phyloP scores from a whole-genome alignment of 441 rosid genomes.

The Mallotus repandus region DNA sequence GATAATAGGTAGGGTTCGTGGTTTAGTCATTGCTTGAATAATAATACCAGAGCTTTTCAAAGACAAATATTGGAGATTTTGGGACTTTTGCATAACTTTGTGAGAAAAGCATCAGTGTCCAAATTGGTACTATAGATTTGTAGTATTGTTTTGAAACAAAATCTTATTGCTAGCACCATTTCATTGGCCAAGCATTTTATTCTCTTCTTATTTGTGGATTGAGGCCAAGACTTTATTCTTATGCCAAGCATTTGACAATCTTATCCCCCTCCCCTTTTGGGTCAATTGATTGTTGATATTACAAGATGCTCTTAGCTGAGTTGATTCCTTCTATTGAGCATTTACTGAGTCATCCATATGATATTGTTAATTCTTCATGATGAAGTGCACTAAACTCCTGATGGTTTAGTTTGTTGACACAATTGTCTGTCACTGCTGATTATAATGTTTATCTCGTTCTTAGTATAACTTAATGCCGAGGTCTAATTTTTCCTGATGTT shows the following conservation, averaged over 20 bases:
- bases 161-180: constrained; percentile 8
- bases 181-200: constrained; percentile 8
- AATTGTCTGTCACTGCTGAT: constrained; percentile 1
- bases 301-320: constrained; percentile 26
- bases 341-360: constrained; percentile 27
- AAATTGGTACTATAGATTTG: not conserved
- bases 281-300: constrained; percentile 14
- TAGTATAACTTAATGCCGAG: constrained; percentile 4
- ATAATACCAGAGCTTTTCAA: constrained; percentile 20
- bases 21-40: constrained; percentile 10
- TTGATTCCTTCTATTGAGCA: constrained; percentile 20
- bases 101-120: not conserved
- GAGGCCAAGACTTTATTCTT: constrained; percentile 17
- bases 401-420: constrained; percentile 14
- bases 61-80: constrained; percentile 17
- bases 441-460: constrained; percentile 9
- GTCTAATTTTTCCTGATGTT: constrained; percentile 16
- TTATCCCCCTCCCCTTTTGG: not conserved
- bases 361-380: constrained; percentile 23
- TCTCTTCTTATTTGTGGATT: constrained; percentile 1
- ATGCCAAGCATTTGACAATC: constrained; percentile 16
- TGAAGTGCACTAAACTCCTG: constrained; percentile 22
- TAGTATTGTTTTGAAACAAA: not conserved
- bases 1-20: constrained; percentile 6
- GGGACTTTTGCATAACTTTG: constrained; percentile 10